Percentiles rank a stretch among this genome's conserved stretches.
These are phyloP conservation scores for Echites panduratus DNA, from an alignment of 257 asterid species.

Conservation along the genomic window DNA sequence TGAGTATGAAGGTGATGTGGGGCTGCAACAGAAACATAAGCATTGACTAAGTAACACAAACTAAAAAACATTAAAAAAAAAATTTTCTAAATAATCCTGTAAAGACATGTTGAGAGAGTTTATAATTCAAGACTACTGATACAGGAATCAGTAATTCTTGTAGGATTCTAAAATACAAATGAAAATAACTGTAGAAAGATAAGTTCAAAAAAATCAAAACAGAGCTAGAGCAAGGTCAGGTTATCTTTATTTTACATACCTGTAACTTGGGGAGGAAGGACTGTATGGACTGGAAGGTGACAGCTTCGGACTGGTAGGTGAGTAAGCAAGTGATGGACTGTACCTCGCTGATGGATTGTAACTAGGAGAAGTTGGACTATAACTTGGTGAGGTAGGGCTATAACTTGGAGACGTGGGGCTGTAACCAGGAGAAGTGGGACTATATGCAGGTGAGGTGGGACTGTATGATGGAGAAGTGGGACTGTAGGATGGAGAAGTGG, in stretches of 20 bases:
- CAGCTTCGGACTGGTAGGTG: conserved; percentile 89
- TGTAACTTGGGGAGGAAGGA: conserved; percentile 95
- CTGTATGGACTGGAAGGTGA: conserved; percentile 91
- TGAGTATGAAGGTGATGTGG: conserved; percentile 91
- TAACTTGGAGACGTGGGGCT: conserved; percentile 95
- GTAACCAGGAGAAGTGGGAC: conserved; percentile 88
- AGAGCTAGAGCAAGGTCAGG: neutral
- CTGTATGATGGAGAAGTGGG: conserved; percentile 81
- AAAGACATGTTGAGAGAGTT: neutral
- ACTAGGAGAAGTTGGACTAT: conserved; percentile 78
- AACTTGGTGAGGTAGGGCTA: conserved; percentile 77
- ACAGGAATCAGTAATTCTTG: neutral
- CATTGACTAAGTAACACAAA: neutral
- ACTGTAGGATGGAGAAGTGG: conserved; percentile 75
- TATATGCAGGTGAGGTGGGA: conserved; percentile 77
- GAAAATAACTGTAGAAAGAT: neutral
- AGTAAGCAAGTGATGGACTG: conserved; percentile 91
- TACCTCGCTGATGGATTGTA: conserved; percentile 83
- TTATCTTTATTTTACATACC: conserved; percentile 35
- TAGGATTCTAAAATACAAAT: conserved; percentile 4
- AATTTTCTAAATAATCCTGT: neutral
- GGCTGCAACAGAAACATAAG: conserved; percentile 54
- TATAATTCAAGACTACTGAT: neutral
- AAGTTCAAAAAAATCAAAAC: neutral
- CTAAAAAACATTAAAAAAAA: neutral